Evolutionary conservation across 768 basidiomycete genomes (phyloP), one percentile per base, ranked within the genome.

Genomic region (Phylloporus scabripes): DNA sequence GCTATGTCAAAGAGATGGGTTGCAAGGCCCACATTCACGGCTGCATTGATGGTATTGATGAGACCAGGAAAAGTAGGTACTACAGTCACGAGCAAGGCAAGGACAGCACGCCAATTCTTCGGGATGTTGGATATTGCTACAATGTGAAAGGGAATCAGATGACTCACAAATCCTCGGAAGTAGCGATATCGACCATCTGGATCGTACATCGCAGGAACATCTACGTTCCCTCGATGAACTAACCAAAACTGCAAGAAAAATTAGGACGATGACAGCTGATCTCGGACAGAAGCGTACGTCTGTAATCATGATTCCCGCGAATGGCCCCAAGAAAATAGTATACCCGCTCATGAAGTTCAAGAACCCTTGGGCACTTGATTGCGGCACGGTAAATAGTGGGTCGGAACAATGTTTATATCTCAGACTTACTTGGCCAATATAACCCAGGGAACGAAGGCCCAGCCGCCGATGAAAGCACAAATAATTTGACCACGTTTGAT

Each of bases 361-460:
- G 70, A 91, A 91, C 0, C 81, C 80, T 26, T 80, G 73, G 0
- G 85, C 87, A 40, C 64, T 67, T 14, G 4, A 15, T n/a, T 14
- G 15, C 20, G 11, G 24, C 28, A 17, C 14, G 18, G 32, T n/a
- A 21, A 26, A 14, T 8, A 4, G 15, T 10, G 6, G 4, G 20
- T 23, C 17, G n/a, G 3, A 36, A 18, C 7, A 5, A 38, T 11
- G 21, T 18, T 41, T 7, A 20, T 29, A 2, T 4, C 6, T 18
- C 17, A n/a, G 28, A 46, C 61, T 42, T 42, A 65, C 65, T 70
- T 74, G 4, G 74, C 73, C 29, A 93, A 70, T 45, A 93, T 91
- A 62, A 89, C 79, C 92, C 89, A 93, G 7, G 91, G 89, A 52
- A 79, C 81, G 11, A 91, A 71, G 0, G 76, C 81, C 92, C 92